These are phyloP conservation scores for Athelia sp. DNA, from an alignment of 1,284 basidiomycete genomes.

Conservation along the genomic window DNA sequence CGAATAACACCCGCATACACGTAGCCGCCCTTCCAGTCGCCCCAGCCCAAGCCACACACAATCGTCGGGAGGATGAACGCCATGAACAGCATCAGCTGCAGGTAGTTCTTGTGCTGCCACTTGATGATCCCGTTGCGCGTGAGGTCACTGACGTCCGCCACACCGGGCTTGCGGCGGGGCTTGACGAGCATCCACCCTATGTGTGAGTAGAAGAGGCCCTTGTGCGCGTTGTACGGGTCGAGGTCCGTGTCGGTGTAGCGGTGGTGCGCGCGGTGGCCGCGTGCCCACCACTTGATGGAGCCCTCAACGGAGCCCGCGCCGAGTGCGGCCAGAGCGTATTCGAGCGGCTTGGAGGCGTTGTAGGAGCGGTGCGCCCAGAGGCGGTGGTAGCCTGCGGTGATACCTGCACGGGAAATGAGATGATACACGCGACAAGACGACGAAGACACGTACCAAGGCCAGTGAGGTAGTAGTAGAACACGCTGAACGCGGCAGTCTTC, in stretches of 20 bases:
- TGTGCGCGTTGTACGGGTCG: conserved; percentile 90
- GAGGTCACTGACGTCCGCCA: conserved; percentile 85
- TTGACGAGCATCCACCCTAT: conserved; percentile 94
- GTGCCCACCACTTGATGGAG: conserved; percentile 94
- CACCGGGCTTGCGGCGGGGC: conserved; percentile 82
- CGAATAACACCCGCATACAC: conserved; percentile 84
- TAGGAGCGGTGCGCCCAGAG: conserved; percentile 91
- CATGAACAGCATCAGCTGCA: conserved; percentile 68
- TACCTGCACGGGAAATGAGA: conserved; percentile 28
- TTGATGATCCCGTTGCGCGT: conserved; percentile 71
- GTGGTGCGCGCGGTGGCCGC: conserved; percentile 91
- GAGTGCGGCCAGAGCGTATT: conserved; percentile 73
- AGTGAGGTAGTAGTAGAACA: conserved; percentile 83
- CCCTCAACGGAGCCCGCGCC: conserved; percentile 89
- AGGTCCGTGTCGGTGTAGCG: conserved; percentile 95
- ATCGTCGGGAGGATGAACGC: conserved; percentile 72
- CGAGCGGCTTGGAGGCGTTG: conserved; percentile 78
- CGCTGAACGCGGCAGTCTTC: conserved; percentile 68
- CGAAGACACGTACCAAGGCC: conserved; percentile 55
- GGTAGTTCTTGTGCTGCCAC: conserved; percentile 87
- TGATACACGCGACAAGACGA: conserved; percentile 2
- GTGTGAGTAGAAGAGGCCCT: conserved; percentile 78
- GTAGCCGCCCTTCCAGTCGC: conserved; percentile 81
- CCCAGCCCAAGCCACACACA: conserved; percentile 82
- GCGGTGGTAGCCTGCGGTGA: conserved; percentile 85